Evolutionary conservation across 1,139 yeast species (phyloP).

Genomic region (Komagataea norvegica): DNA sequence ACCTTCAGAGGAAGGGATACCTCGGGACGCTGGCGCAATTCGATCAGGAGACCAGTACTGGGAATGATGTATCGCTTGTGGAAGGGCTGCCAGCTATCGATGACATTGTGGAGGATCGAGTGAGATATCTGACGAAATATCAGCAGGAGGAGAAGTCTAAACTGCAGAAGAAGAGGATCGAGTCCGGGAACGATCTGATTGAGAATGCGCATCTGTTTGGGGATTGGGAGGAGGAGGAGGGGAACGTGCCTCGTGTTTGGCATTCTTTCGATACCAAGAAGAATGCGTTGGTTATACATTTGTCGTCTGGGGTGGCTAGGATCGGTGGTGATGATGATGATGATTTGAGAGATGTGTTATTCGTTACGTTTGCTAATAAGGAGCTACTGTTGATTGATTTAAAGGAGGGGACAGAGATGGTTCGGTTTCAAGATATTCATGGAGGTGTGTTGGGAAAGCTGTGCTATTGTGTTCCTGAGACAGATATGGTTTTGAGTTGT

Average conservation of each 20-base stretch:
- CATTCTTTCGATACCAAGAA: slow-evolving; percentile 1
- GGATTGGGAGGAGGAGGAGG: slow-evolving; percentile 8
- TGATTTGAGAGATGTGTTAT: slow-evolving; percentile 8
- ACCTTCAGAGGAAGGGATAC: slow-evolving; percentile 44
- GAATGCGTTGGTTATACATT: slow-evolving; percentile 17
- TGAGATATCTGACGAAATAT: slow-evolving; percentile 32
- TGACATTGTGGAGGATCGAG: slow-evolving; percentile 49
- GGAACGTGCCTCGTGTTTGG: not conserved
- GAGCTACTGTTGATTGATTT: slow-evolving; percentile 14
- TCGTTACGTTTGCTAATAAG: slow-evolving; percentile 17
- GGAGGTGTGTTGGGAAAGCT: slow-evolving; percentile 16
- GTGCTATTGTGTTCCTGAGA: slow-evolving; percentile 14
- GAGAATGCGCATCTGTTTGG: slow-evolving; percentile 13
- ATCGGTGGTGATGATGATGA: slow-evolving; percentile 7
- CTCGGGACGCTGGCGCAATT: slow-evolving; percentile 43
- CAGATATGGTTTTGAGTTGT: slow-evolving; percentile 17
- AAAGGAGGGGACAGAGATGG: slow-evolving; percentile 4
- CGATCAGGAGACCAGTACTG: slow-evolving; percentile 43
- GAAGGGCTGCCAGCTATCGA: slow-evolving; percentile 30
- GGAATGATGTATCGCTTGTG: no score
- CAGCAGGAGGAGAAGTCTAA: not conserved
- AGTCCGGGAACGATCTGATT: slow-evolving; percentile 3
- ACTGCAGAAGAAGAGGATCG: not conserved
- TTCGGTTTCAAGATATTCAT: slow-evolving; percentile 10
- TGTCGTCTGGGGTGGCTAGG: slow-evolving; percentile 12